A percentile compares a stretch with the other conserved stretches of the same genome.
phyloP scores from a whole-genome alignment of 1,284 basidiomycete species.

The Sutorius eximius region DNA sequence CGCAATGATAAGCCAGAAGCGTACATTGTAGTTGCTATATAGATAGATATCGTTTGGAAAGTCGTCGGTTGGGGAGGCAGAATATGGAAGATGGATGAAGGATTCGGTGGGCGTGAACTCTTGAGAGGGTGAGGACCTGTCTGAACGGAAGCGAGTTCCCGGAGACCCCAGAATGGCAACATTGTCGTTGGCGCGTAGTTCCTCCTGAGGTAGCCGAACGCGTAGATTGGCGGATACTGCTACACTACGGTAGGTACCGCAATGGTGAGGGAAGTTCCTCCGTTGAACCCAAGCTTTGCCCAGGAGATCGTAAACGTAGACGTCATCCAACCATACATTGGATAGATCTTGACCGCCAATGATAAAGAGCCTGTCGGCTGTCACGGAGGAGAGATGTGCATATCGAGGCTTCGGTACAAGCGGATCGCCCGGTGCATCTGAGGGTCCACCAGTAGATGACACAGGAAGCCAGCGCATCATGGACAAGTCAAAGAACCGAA shows the following conservation, averaged over 20 bases:
- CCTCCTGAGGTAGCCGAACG: slow-evolving; percentile 69
- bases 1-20: slow-evolving; percentile 30
- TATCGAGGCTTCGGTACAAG: slow-evolving; percentile 80
- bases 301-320: slow-evolving; percentile 82
- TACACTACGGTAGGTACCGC: slow-evolving; percentile 90
- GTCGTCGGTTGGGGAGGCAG: slow-evolving; percentile 66
- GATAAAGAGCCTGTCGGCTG: slow-evolving; percentile 82
- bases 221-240: slow-evolving; percentile 70
- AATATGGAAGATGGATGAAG: slow-evolving; percentile 73
- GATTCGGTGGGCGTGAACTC: slow-evolving; percentile 58
- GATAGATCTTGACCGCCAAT: slow-evolving; percentile 92
- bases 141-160: slow-evolving; percentile 57
- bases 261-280: slow-evolving; percentile 82
- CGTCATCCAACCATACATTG: slow-evolving; percentile 90
- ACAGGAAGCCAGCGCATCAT: slow-evolving; percentile 71
- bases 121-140: slow-evolving; percentile 39
- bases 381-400: slow-evolving; percentile 86
- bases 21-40: slow-evolving; percentile 88
- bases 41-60: slow-evolving; percentile 77
- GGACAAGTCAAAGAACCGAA: slow-evolving; percentile 80
- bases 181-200: slow-evolving; percentile 43
- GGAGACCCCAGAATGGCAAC: slow-evolving; percentile 50
- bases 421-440: slow-evolving; percentile 39
- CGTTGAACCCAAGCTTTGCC: slow-evolving; percentile 74
- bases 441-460: slow-evolving; percentile 32